A percentile compares a stretch with the other conserved stretches of the same genome.
phyloP scores from a whole-genome alignment of 257 asterid species.

The Echium plantagineum region DNA sequence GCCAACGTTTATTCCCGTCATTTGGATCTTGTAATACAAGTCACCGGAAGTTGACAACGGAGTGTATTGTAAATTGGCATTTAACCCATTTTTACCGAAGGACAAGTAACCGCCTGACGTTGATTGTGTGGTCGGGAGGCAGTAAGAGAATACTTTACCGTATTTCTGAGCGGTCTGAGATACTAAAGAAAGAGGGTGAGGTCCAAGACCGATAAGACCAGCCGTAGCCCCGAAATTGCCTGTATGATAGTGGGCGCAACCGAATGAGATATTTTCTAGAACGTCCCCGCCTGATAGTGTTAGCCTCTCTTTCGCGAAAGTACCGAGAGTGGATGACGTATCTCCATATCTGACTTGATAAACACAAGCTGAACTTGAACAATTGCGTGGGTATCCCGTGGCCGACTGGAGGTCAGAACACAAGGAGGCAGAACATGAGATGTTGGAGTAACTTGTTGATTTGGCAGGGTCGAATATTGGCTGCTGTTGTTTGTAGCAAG shows the following conservation, averaged over 20 bases:
- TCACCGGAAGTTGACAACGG: slow-evolving; percentile 30
- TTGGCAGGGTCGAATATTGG: slow-evolving; percentile 43
- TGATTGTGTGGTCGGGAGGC: slow-evolving; percentile 41
- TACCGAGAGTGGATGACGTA: slow-evolving; percentile 42
- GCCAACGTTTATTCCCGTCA: slow-evolving; percentile 34
- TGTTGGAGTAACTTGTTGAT: slow-evolving; percentile 42
- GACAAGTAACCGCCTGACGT: slow-evolving; percentile 50
- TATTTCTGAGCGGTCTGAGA: slow-evolving; percentile 51
- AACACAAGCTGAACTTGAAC: slow-evolving; percentile 33
- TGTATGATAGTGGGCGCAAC: slow-evolving; percentile 66
- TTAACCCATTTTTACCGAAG: slow-evolving; percentile 29
- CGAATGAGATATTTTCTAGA: slow-evolving; percentile 40
- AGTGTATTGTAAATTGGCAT: slow-evolving; percentile 27
- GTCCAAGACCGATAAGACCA: slow-evolving; percentile 63
- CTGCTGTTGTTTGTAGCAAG: slow-evolving; percentile 50
- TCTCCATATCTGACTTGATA: slow-evolving; percentile 54
- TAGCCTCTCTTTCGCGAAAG: slow-evolving; percentile 35
- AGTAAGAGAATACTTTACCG: slow-evolving; percentile 59
- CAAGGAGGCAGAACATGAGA: slow-evolving; percentile 28
- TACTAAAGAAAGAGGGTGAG: slow-evolving; percentile 36
- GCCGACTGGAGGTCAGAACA: slow-evolving; percentile 40
- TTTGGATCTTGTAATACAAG: slow-evolving; percentile 38
- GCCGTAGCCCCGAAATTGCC: slow-evolving; percentile 51
- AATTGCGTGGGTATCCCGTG: slow-evolving; percentile 25
- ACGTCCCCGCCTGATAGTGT: slow-evolving; percentile 32